These are phyloP conservation scores for Komagataella mondaviorum DNA, from an alignment of 805 yeast genomes.

Conservation along the genomic window DNA sequence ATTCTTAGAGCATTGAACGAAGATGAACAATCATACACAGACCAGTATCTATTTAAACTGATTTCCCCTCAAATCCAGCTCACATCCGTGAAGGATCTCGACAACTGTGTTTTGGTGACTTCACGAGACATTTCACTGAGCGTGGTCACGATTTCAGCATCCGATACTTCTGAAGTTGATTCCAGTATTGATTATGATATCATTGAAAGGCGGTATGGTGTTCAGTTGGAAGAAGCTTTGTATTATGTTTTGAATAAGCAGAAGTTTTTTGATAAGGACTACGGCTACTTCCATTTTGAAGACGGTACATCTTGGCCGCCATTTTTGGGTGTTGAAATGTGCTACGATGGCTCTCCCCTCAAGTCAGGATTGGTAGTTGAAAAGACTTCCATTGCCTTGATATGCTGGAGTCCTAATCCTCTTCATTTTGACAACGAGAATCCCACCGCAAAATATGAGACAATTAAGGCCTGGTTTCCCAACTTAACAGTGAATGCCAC, in stretches of 20 bases:
- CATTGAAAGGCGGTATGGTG: constrained; percentile 48
- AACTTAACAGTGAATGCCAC: constrained; percentile 54
- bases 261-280: constrained; percentile 17
- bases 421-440: constrained; percentile 13
- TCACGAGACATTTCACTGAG: constrained; percentile 62
- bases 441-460: constrained; percentile 19
- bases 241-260: constrained; percentile 51
- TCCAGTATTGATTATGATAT: constrained; percentile 7
- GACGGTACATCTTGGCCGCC: constrained; percentile 78
- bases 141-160: constrained; percentile 46
- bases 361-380: constrained; percentile 38
- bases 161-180: constrained; percentile 24
- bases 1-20: constrained; percentile 29
- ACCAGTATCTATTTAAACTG: constrained; percentile 51
- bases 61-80: constrained; percentile 78
- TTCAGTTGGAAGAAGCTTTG: constrained; percentile 55
- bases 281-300: constrained; percentile 23
- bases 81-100: constrained; percentile 33
- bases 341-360: constrained; percentile 38
- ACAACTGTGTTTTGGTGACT: constrained; percentile 53
- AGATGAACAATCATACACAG: constrained; percentile 18
- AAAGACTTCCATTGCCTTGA: constrained; percentile 46
- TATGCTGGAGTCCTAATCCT: constrained; percentile 40
- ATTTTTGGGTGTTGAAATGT: constrained; percentile 67
- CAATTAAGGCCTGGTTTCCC: constrained; percentile 54